Base-by-base conservation (phyloP, 129 eudicot genomes). In the Cynara cardunculus region DNA sequence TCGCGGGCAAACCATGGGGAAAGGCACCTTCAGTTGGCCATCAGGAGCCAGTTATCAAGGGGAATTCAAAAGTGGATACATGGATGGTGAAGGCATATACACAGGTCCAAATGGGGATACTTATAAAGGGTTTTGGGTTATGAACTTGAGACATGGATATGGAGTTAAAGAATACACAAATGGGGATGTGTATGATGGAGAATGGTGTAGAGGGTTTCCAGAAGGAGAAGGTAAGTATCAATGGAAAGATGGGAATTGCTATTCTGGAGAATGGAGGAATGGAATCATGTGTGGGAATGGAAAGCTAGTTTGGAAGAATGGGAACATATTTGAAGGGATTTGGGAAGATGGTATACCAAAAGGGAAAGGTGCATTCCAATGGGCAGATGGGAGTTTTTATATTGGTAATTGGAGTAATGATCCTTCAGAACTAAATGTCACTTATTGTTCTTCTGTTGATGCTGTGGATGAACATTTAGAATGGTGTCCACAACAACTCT, bases 41-140 rank as follows among this genome's bases (percentile, higher is more conserved):
- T 85, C 89, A 0, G 96, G 96, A 35, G 92, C 91, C 5, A 79
- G 68, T 32, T 91, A 91, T 28, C 89, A 87, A 11, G 96, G 96
- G 1, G 89, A 83, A 74, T 91, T 91, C 86, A 91, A 91, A 70
- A 85, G 87, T 65, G 96, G 96, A 0, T 91, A 80, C 53, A 91
- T 91, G 92, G 96, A 91, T 76, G 96, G 96, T 1, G 91, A 91
- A 75, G 96, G 96, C 0, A 81, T 85, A 7, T 91, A 83, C 39
- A 85, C 87, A 5, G 86, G 92, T 5, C 82, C 91, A 0, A 87
- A 74, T 27, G 93, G 93, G 13, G 89, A 87, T 11, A 76, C 69
- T 11, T 90, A 84, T 56, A 85, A 37, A 62, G 96, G 96, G 0
- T 74, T 74, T 34, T 91, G 96, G 96, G 84, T 87, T 59, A 91